Evolutionary conservation across 176 grass and related monocot genomes (phyloP).

Genomic region (Eleusine indica): DNA sequence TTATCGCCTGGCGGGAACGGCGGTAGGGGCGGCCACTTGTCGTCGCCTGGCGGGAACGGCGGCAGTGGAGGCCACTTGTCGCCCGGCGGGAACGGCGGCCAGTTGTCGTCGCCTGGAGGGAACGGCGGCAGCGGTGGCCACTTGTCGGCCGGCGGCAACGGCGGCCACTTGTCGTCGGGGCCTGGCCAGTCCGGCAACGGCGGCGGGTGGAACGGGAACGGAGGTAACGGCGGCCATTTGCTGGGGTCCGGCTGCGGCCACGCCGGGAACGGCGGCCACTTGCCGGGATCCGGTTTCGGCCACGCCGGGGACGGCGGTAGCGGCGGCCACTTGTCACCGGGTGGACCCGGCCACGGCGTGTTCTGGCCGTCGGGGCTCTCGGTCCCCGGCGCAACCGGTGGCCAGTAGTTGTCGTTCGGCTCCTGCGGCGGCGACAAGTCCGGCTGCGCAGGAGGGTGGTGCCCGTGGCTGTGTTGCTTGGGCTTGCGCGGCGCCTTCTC

Average conservation of each 20-base stretch:
- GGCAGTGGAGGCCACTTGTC: constrained; percentile 21
- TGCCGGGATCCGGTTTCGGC: background rate
- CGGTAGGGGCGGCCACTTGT: background rate
- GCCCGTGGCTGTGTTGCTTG: constrained; percentile 41
- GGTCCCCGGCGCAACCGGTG: background rate
- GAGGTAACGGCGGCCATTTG: constrained; percentile 27
- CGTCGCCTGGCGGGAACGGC: background rate
- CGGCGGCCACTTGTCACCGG: background rate
- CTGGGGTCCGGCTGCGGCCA: background rate
- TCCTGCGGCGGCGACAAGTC: constrained; percentile 29
- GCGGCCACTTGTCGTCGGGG: constrained; percentile 8
- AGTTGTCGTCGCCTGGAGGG: background rate
- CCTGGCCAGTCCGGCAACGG: background rate
- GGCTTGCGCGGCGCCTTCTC: constrained; percentile 12
- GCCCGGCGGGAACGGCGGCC: background rate
- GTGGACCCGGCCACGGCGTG: background rate
- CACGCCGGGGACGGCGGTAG: constrained; percentile 16
- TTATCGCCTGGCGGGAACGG: background rate
- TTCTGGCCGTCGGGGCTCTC: background rate
- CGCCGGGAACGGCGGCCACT: constrained; percentile 3
- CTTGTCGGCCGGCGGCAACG: background rate
- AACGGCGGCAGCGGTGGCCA: constrained; percentile 38
- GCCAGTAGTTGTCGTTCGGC: background rate
- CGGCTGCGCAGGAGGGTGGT: constrained; percentile 21
- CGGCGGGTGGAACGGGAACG: constrained; percentile 6